Evolutionary conservation across 2,329 filamentous ascomycete species (phyloP), one percentile per base, ranked within the genome.

Genomic region (Plectosphaerella sp.): DNA sequence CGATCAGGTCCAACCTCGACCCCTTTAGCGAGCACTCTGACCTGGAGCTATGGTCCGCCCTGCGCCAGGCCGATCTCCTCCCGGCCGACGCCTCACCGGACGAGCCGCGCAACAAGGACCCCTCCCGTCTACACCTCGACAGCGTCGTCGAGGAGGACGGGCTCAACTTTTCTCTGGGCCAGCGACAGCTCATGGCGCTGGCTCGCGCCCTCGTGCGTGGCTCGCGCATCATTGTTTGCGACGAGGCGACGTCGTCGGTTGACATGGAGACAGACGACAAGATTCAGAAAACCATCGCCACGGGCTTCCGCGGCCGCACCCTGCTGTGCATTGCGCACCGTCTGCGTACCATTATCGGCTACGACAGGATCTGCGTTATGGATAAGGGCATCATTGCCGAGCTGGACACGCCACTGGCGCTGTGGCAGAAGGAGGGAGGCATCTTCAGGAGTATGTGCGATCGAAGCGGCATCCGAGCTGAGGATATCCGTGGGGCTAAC

Each of bases 341-440:
- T 5, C 75, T 97, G 62, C 87, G 90, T 64, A 97, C 94, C 1
- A 96, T 99, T 57, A 87, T 97, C 56, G 85, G 86, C 25, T 97
- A 97, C 69, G 93, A 99, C 69, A 84, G 93, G 46, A 96, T 99
- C 65, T 93, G 91, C 62, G 94, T 99, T 60, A 96, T 99, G 92
- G 93, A 97, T 62, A 79, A 86, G 45, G 94, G 94, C 0, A 72
- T 73, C 15, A 97, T 99, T 63, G 90, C 89, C 1, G 92, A 97
- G 78, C 76, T 97, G 57, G 94, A 89, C 63, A 79, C 81, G 14
- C 94, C 94, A 2, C 64, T 87, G 42, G 77, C 74, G 43, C 73
- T 99, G 54, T 97, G 88, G 78, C 79, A 86, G 54, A 67, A 64
- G 25, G 72, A 77, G 46, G 84, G 80, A 10, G 88, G 89, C 1